Evolutionary conservation across 345 rosid species (phyloP).

Genomic region (Brassica incana): DNA sequence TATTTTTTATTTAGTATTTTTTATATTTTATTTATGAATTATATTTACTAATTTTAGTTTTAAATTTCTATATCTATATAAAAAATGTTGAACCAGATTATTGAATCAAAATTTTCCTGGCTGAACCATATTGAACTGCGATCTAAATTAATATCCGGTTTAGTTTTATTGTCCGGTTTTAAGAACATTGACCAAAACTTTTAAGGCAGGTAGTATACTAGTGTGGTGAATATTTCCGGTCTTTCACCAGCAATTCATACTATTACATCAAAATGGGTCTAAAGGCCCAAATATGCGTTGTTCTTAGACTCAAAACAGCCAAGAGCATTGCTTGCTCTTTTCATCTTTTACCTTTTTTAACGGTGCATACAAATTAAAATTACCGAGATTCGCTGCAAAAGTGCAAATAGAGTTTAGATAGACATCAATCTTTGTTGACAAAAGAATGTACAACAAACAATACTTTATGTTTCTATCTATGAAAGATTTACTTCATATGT

Average conservation of each 20-base stretch:
- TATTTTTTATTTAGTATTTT: no score
- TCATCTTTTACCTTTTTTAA: neutral
- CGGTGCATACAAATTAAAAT: neutral
- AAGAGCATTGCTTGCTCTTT: neutral
- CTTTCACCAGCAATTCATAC: neutral
- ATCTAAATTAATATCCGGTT: no score
- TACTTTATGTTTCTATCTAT: neutral
- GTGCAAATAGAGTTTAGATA: neutral
- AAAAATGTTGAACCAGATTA: no score
- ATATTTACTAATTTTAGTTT: no score
- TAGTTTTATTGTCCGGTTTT: no score
- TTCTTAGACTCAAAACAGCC: neutral
- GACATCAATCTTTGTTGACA: neutral
- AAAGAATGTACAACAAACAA: neutral
- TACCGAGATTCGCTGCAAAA: neutral
- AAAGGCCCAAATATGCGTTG: neutral
- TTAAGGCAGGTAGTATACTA: neutral
- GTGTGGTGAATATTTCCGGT: neutral
- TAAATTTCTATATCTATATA: no score
- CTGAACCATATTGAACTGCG: no score
- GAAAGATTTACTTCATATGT: neutral
- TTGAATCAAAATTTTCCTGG: no score
- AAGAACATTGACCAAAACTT: neutral
- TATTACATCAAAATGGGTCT: neutral
- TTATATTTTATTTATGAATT: no score